These are phyloP conservation scores for Phialophora tarda DNA, from an alignment of 2,329 filamentous ascomycete species.

Conservation along the genomic window DNA sequence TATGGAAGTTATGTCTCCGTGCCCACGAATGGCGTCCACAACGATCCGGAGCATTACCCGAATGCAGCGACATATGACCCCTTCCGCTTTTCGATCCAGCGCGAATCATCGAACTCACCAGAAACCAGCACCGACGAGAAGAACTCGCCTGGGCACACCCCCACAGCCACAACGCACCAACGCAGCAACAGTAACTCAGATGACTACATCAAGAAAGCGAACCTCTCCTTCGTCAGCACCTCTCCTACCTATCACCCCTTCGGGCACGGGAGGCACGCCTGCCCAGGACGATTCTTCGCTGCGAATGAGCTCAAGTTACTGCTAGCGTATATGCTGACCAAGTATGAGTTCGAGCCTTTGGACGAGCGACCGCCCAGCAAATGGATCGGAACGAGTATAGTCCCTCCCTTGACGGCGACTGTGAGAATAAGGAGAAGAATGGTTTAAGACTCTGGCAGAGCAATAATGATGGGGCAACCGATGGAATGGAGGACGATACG, in stretches of 20 bases:
- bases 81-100: constrained; percentile 55
- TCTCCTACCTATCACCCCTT: constrained; percentile 60
- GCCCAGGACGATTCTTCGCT: constrained; percentile 45
- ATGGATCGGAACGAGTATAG: constrained; percentile 26
- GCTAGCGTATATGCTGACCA: constrained; percentile 42
- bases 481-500: neutral
- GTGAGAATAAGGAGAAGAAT: constrained; percentile 29
- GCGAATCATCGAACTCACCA: constrained; percentile 46
- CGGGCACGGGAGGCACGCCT: constrained; percentile 61
- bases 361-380: constrained; percentile 20
- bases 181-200: constrained; percentile 25
- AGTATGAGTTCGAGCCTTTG: constrained; percentile 42
- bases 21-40: constrained; percentile 54
- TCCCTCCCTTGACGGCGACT: constrained; percentile 33
- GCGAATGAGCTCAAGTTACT: constrained; percentile 41
- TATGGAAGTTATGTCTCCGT: constrained; percentile 53
- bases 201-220: constrained; percentile 44
- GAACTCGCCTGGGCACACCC: neutral
- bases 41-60: constrained; percentile 54
- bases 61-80: constrained; percentile 55
- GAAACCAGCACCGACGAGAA: constrained; percentile 9
- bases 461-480: neutral
- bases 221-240: constrained; percentile 61
- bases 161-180: neutral
- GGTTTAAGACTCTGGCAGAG: neutral